phyloP scores from a whole-genome alignment of 2,329 filamentous ascomycete species.

The Gremmenia infestans region DNA sequence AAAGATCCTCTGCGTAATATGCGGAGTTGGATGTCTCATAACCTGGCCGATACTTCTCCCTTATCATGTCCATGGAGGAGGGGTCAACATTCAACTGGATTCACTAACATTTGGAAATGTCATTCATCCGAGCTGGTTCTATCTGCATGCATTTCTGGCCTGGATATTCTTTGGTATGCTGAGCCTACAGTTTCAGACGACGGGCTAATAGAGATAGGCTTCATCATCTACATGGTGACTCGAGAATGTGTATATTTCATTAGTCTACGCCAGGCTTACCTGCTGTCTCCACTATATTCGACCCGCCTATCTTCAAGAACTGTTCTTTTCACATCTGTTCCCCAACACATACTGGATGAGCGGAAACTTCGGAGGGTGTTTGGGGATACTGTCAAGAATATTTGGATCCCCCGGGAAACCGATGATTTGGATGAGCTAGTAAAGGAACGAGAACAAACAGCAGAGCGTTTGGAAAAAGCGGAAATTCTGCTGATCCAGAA shows the following conservation, averaged over 20 bases:
- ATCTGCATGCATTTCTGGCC: conserved; percentile 55
- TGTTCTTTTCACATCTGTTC: conserved; percentile 63
- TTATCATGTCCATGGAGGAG: conserved; percentile 57
- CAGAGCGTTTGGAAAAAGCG: conserved; percentile 58
- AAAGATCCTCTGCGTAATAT: conserved; percentile 55
- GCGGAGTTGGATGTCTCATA: conserved; percentile 54
- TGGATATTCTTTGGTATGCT: conserved; percentile 53
- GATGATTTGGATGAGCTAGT: conserved; percentile 56
- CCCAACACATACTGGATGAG: conserved; percentile 53
- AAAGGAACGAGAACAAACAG: conserved; percentile 51
- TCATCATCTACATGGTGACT: conserved; percentile 62
- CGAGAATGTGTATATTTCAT: conserved; percentile 64
- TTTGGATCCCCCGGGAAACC: conserved; percentile 59
- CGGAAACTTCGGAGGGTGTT: conserved; percentile 54
- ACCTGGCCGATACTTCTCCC: conserved; percentile 64
- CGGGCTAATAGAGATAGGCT: conserved; percentile 32
- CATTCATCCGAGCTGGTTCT: conserved; percentile 45
- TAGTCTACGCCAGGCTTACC: conserved; percentile 64
- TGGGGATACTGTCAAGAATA: conserved; percentile 55
- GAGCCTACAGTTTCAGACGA: background rate
- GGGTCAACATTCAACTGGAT: conserved; percentile 49
- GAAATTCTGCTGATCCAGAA: conserved; percentile 58
- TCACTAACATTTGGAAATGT: conserved; percentile 58
- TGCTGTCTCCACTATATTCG: conserved; percentile 60
- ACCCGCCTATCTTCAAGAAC: conserved; percentile 62